Base-by-base conservation (phyloP, 306 rosid species). In the Ammopiptanthus mongolicus region DNA sequence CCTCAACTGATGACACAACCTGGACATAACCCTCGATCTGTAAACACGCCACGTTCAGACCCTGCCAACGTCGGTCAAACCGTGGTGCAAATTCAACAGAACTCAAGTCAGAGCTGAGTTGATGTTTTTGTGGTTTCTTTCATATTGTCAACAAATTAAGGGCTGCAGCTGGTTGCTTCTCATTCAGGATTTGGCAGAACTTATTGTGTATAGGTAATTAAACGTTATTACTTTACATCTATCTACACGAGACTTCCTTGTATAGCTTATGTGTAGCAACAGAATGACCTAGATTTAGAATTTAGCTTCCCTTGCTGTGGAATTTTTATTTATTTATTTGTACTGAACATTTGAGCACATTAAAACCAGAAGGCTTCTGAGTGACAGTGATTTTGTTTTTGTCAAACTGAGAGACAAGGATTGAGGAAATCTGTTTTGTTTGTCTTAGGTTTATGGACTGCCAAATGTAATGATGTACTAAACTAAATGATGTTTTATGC, bases 1-100 rank as follows among this genome's bases (percentile, higher is more conserved):
- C 69, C 86, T 52, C 88, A 78, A 33, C 42, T n/a, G 63, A 76
- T 65, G 59, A 46, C 87, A 58, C 75, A 75, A 73, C 31, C 73
- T 8, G 78, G 36, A 31, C 88, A 74, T 25, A 55, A 73, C 10
- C 71, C 78, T 22, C 55, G 33, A 64, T 50, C 87, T n/a, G 50
- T 57, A 77, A 84, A 63, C 75, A 77, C 76, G 5, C 80, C 78
- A 4, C 55, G 47, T 52, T 29, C 64, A 11, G 56, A 23, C 78
- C 58, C 74, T 47, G 73, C 86, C 8, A 70, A 62, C 11, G 57
- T 0, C 33, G 76, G 11, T 42, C 86, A 70, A 53, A 31, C 77
- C 0, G 76, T 44, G 63, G 76, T 10, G 17, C 84, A 71, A 77
- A 71, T 46, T 76, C 76, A 73, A 65, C 75, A 59, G 50, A 50